These are phyloP conservation scores for Pholiota adiposa DNA, from an alignment of 1,284 basidiomycete genomes.

Conservation along the genomic window DNA sequence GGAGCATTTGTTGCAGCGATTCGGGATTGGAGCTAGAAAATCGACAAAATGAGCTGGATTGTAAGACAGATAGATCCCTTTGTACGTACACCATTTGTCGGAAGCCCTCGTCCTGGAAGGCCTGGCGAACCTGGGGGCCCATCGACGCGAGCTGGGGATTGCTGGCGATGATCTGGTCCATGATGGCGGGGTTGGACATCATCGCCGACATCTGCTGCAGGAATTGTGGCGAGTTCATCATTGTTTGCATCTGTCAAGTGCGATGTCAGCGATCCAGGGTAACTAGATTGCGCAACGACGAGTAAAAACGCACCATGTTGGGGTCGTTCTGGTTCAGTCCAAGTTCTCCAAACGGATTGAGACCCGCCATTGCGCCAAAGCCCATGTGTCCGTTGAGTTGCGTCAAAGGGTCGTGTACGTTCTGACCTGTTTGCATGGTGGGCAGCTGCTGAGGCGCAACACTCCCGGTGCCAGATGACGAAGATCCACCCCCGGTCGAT, in stretches of 20 bases:
- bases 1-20: conserved; percentile 79
- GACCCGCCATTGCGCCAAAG: conserved; percentile 74
- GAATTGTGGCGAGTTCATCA: conserved; percentile 86
- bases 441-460: conserved; percentile 57
- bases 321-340: conserved; percentile 88
- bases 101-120: conserved; percentile 84
- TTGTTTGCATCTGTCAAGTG: conserved; percentile 66
- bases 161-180: conserved; percentile 83
- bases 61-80: neutral
- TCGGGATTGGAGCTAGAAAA: conserved; percentile 74
- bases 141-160: conserved; percentile 83
- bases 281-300: neutral
- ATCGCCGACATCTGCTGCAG: conserved; percentile 76
- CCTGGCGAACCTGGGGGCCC: conserved; percentile 80
- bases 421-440: conserved; percentile 84
- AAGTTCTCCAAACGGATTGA: conserved; percentile 89
- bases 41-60: neutral
- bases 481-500: conserved; percentile 32
- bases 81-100: conserved; percentile 75
- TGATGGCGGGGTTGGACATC: conserved; percentile 79
- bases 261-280: neutral
- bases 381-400: conserved; percentile 73
- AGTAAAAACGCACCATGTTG: conserved; percentile 70
- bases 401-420: conserved; percentile 78
- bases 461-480: conserved; percentile 14